Percentiles rank a stretch among this genome's conserved stretches.
Evolutionary conservation across 208 protist genomes (phyloP).

Genomic region (Crithidia acanthocephali): DNA sequence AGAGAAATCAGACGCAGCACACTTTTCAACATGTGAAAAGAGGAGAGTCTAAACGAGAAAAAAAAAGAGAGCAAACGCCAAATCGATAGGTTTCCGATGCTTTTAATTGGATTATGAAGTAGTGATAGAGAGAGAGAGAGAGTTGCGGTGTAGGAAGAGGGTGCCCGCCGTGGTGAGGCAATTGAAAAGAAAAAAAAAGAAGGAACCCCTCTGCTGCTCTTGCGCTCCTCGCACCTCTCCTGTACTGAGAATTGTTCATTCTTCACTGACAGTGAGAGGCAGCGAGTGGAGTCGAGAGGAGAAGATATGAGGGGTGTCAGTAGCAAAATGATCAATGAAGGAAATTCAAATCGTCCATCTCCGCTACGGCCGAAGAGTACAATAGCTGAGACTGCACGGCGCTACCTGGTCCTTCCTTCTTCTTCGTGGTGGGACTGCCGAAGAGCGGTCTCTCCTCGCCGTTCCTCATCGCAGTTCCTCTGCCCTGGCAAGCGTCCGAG

Average conservation of each 20-base stretch:
- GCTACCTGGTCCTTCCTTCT: background rate
- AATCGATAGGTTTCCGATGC: background rate
- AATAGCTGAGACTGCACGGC: background rate
- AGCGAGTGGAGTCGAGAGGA: background rate
- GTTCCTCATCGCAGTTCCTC: too few relatives aligned
- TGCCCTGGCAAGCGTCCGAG: too few relatives aligned
- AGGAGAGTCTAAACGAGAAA: slow-evolving; percentile 8
- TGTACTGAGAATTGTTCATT: too few relatives aligned
- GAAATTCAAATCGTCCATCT: background rate
- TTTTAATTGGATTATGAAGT: background rate
- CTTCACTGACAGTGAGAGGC: background rate
- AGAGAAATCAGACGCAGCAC: slow-evolving; percentile 14
- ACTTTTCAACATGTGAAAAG: slow-evolving; percentile 11
- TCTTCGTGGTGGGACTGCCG: background rate
- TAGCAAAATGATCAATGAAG: background rate
- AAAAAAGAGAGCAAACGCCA: background rate
- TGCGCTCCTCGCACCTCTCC: too few relatives aligned
- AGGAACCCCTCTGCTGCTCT: too few relatives aligned
- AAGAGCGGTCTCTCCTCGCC: too few relatives aligned
- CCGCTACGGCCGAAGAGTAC: too few relatives aligned
- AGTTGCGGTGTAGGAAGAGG: too few relatives aligned
- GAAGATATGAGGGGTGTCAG: background rate
- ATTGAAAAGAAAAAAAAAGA: too few relatives aligned
- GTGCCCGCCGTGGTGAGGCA: too few relatives aligned
- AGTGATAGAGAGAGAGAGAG: too few relatives aligned